Evolutionary conservation across 495 filamentous ascomycete genomes (phyloP).

Genomic region (Friedmanniomyces simplex): DNA sequence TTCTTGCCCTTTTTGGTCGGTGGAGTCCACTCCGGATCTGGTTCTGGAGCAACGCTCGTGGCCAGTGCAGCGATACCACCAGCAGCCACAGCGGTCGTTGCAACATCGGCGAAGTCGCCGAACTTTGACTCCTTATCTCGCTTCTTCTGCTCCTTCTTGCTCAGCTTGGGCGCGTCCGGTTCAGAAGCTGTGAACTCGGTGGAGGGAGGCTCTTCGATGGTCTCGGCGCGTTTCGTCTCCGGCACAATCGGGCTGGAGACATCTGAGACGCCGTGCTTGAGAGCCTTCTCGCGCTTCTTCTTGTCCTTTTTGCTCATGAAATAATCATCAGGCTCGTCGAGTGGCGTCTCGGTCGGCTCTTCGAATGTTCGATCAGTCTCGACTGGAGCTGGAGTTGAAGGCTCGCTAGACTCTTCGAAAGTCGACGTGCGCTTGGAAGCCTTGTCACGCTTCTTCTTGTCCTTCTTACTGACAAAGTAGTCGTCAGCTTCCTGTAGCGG

Average conservation of each 20-base stretch:
- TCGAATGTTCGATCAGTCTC: neutral
- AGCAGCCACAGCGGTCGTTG: slow-evolving; percentile 1
- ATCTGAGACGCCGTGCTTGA: slow-evolving; percentile 5
- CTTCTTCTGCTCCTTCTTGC: slow-evolving; percentile 23
- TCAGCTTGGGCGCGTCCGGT: slow-evolving; percentile 9
- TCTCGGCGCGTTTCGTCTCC: neutral
- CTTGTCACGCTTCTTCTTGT: slow-evolving; percentile 1
- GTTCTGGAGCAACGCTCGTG: neutral
- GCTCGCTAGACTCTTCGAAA: neutral
- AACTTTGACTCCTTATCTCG: slow-evolving; percentile 14
- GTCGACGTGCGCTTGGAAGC: neutral
- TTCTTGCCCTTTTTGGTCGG: slow-evolving; percentile 18
- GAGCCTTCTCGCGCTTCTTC: slow-evolving; percentile 20
- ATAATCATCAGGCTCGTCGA: slow-evolving; percentile 1
- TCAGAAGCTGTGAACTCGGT: slow-evolving; percentile 10
- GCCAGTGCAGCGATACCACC: slow-evolving; percentile 13
- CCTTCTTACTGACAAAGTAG: neutral
- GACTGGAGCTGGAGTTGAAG: neutral
- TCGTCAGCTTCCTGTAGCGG: neutral
- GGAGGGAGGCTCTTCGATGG: neutral
- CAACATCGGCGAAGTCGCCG: slow-evolving; percentile 20
- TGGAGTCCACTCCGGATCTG: neutral
- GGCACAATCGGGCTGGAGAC: neutral
- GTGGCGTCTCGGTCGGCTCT: neutral
- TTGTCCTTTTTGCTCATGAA: slow-evolving; percentile 19